Percentiles rank a stretch among this genome's conserved stretches.
Evolutionary conservation across 495 filamentous ascomycete species (phyloP).

Genomic region (Hypoxylon lienhwacheense): DNA sequence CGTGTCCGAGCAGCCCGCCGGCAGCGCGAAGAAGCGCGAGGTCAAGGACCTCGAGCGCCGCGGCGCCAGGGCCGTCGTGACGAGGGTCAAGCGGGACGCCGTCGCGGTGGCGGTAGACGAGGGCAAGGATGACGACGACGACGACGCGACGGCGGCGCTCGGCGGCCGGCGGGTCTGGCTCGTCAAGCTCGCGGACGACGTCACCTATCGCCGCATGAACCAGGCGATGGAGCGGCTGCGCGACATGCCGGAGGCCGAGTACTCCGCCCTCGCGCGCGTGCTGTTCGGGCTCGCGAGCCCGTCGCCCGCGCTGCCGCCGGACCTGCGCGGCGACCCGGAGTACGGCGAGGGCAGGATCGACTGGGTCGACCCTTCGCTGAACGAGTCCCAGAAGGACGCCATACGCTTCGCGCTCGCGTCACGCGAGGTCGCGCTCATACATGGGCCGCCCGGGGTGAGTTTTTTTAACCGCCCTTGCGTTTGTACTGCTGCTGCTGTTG

Average conservation of each 20-base stretch:
- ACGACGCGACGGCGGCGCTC: too few relatives aligned
- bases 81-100: constrained; percentile 61
- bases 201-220: constrained; percentile 89
- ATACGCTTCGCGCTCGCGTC: constrained; percentile 85
- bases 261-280: constrained; percentile 75
- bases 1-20: constrained; percentile 71
- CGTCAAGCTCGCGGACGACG: constrained; percentile 93
- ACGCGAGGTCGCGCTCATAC: constrained; percentile 85
- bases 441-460: constrained; percentile 82
- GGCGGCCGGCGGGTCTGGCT: constrained; percentile 63
- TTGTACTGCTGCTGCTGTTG: too few relatives aligned
- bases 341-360: constrained; percentile 51
- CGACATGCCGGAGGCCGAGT: constrained; percentile 69
- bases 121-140: constrained; percentile 61
- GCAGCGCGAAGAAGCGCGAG: constrained; percentile 72
- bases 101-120: constrained; percentile 71
- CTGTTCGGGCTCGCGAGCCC: constrained; percentile 74
- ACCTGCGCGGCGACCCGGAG: constrained; percentile 44
- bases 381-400: constrained; percentile 88
- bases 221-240: constrained; percentile 79
- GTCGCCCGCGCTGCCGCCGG: constrained; percentile 57
- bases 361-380: constrained; percentile 79
- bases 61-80: constrained; percentile 82
- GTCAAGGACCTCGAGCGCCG: constrained; percentile 62
- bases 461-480: too few relatives aligned